Evolutionary conservation across 306 rosid genomes (phyloP).

Genomic region (Vigna nakashimae): DNA sequence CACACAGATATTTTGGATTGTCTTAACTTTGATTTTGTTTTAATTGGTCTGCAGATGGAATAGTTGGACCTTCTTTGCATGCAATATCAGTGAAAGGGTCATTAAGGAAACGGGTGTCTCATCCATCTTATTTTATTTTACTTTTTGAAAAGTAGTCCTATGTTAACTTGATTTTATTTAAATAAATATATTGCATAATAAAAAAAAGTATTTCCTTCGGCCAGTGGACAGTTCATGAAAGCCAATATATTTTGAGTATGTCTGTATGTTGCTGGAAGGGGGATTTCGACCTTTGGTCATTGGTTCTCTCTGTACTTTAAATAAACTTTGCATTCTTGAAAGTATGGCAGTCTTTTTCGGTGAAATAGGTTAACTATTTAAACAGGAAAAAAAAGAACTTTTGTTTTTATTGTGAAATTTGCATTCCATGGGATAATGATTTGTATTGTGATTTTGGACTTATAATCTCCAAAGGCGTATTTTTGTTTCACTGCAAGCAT

Average conservation of each 20-base stretch:
- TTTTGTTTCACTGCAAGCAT: conserved; percentile 27
- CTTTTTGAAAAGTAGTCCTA: no score
- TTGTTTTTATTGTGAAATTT: conserved; percentile 9
- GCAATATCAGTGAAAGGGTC: conserved; percentile 84
- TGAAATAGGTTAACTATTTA: conserved; percentile 8
- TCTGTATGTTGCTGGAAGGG: no score
- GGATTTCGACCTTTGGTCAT: no score
- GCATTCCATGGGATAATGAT: not conserved
- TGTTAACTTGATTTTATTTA: no score
- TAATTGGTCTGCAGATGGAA: conserved; percentile 72
- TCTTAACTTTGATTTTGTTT: not conserved
- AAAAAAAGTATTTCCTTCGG: no score
- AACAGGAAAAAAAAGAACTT: not conserved
- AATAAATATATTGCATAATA: no score
- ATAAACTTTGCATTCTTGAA: not conserved
- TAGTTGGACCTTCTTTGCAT: conserved; percentile 99
- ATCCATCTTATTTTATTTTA: no score
- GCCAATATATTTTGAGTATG: no score
- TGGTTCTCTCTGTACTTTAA: not conserved
- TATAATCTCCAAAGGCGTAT: not conserved
- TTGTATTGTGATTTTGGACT: conserved; percentile 7
- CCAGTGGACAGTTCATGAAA: no score
- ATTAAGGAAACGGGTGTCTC: conserved; percentile 76
- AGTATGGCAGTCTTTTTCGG: not conserved
- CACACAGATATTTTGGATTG: not conserved